Percentiles rank a stretch among this genome's conserved stretches.
Evolutionary conservation across 2,329 filamentous ascomycete genomes (phyloP).

Genomic region (Macrophomina pseudophaseolina): DNA sequence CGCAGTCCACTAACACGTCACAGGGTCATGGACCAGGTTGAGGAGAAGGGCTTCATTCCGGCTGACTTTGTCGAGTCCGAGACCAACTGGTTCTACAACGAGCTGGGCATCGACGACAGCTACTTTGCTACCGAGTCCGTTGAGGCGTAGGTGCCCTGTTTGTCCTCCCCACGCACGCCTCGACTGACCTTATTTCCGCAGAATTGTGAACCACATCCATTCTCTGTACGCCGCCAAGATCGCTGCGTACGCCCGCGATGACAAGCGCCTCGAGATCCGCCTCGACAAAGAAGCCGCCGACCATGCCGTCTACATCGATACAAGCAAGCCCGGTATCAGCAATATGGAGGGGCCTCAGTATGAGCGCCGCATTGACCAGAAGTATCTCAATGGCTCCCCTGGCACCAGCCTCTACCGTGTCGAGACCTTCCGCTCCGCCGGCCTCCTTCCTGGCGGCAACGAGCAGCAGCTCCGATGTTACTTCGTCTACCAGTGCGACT

Average conservation of each 20-base stretch:
- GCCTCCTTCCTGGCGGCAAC: conserved; percentile 73
- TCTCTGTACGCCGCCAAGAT: conserved; percentile 97
- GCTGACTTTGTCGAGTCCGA: conserved; percentile 81
- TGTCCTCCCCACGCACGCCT: neutral
- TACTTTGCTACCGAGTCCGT: conserved; percentile 93
- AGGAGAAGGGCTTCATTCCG: conserved; percentile 84
- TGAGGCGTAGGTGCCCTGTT: conserved; percentile 59
- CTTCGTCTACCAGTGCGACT: conserved; percentile 97
- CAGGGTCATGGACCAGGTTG: conserved; percentile 79
- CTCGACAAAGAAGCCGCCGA: conserved; percentile 94
- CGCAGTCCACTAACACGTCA: conserved; percentile 33
- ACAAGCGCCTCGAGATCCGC: conserved; percentile 92
- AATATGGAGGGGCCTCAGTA: conserved; percentile 82
- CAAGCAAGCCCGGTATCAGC: conserved; percentile 84
- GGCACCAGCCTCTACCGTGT: conserved; percentile 81
- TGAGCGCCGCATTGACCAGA: conserved; percentile 90
- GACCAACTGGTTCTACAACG: conserved; percentile 95
- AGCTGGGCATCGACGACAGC: conserved; percentile 96
- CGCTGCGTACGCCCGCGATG: conserved; percentile 88
- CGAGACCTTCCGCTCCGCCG: conserved; percentile 94
- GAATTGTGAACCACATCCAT: conserved; percentile 89
- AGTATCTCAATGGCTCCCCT: conserved; percentile 85
- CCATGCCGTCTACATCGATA: conserved; percentile 98
- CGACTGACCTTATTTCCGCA: conserved; percentile 32
- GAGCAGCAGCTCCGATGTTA: conserved; percentile 93